Evolutionary conservation across 2,329 filamentous ascomycete species (phyloP).

Genomic region (Aspergillus latus): DNA sequence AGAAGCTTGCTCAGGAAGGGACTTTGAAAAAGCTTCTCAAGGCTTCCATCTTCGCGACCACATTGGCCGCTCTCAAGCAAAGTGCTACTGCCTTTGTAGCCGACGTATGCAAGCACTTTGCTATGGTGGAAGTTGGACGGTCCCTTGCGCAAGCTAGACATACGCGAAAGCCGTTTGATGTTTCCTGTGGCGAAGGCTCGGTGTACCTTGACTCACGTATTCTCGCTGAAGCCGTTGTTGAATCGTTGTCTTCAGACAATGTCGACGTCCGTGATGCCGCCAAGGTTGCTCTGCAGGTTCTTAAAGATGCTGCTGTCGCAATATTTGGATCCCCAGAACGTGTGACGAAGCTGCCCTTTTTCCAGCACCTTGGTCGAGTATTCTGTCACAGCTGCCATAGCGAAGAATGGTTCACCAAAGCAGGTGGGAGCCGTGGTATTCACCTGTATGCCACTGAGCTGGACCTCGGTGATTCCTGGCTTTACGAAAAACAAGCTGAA

Average conservation of each 20-base stretch:
- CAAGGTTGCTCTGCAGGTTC: conserved; percentile 71
- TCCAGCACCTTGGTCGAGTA: conserved; percentile 74
- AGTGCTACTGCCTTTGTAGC: conserved; percentile 73
- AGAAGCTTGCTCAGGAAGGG: conserved; percentile 81
- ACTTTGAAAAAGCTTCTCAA: conserved; percentile 84
- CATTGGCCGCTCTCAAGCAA: conserved; percentile 74
- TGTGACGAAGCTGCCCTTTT: conserved; percentile 77
- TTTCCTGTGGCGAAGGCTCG: conserved; percentile 80
- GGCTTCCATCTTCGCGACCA: conserved; percentile 80
- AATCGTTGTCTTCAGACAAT: conserved; percentile 84
- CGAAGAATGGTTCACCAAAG: conserved; percentile 98
- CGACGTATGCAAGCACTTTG: conserved; percentile 85
- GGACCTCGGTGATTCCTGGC: conserved; percentile 79
- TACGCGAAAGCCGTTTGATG: conserved; percentile 74
- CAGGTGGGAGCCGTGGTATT: conserved; percentile 87
- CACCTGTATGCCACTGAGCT: conserved; percentile 81
- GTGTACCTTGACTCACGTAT: conserved; percentile 83
- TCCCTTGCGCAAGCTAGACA: conserved; percentile 81
- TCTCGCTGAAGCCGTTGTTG: conserved; percentile 84
- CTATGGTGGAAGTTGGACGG: conserved; percentile 82
- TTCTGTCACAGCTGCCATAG: conserved; percentile 96
- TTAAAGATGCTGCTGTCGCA: conserved; percentile 71
- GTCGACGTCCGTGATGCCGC: conserved; percentile 77
- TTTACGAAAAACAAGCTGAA: conserved; percentile 78
- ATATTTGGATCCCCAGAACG: conserved; percentile 76